phyloP scores from a whole-genome alignment of 768 basidiomycete genomes.

The Termitomyces sp. region DNA sequence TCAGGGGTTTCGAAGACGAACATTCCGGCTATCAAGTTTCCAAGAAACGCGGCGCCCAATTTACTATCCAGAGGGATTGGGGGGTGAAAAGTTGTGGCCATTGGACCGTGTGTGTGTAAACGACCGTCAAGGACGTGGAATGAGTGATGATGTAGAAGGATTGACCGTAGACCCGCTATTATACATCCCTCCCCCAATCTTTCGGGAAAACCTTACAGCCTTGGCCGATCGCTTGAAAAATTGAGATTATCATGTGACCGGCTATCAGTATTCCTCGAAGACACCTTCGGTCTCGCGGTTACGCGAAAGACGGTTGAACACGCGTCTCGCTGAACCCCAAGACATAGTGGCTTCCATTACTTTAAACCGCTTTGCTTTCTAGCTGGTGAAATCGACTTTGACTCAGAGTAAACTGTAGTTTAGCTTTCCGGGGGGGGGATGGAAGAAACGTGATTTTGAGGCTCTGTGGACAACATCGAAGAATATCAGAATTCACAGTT shows the following conservation, averaged over 20 bases:
- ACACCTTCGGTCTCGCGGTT: not conserved
- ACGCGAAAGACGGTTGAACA: not conserved
- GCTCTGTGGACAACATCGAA: not conserved
- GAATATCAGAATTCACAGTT: not conserved
- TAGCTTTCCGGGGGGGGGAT: not conserved
- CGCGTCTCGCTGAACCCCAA: not conserved
- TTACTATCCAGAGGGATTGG: slow-evolving; percentile 27
- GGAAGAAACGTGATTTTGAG: not conserved
- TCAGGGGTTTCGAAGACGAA: slow-evolving; percentile 19
- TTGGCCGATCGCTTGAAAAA: not conserved
- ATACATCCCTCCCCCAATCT: not conserved
- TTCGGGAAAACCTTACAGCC: not conserved
- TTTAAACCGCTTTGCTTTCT: not conserved
- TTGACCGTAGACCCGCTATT: not conserved
- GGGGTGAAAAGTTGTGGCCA: not conserved
- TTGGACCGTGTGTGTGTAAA: not conserved
- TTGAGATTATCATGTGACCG: not conserved
- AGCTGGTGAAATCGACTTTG: no score
- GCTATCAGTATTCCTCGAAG: not conserved
- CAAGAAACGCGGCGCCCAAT: slow-evolving; percentile 36
- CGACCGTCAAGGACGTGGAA: slow-evolving; percentile 1
- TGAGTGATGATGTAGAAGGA: not conserved
- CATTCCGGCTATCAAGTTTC: slow-evolving; percentile 7
- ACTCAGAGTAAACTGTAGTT: not conserved
- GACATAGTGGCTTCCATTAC: not conserved